Evolutionary conservation across 371 early-diverging fungal genomes (phyloP), one percentile per base, ranked within the genome.

Genomic region (Haplosporangium sp.): DNA sequence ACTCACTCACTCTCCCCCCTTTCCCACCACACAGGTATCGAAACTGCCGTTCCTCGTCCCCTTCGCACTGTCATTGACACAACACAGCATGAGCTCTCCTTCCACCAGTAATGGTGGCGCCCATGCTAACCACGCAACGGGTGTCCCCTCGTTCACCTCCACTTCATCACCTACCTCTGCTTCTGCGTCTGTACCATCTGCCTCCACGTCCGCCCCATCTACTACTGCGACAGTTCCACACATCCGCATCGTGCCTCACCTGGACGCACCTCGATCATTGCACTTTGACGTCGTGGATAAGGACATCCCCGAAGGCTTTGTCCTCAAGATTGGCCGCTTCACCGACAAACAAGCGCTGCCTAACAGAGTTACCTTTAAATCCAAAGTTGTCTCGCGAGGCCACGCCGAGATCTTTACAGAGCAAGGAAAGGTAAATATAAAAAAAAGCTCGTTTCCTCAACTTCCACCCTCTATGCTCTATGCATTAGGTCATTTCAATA

Each of bases 321-420:
- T 89, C 6, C 84, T 95, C 58, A 93, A 94, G 64, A 89, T 95
- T 47, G 95, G 95, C 0, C 84, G 95, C 52, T 94, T 92, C 62
- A 93, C 95, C 0, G 95, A 95, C 62, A 89, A 89, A 62, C 86
- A 88, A 56, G 80, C 80, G 57, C 82, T 86, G 59, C 83, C 87
- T 46, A 91, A 90, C 74, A 86, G 92, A 47, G 89, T 95, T 50
- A 90, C 94, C n/a, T 98, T 98, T 85, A 93, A 94, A 77, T 92
- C 92, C 77, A 97, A 98, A 68, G 98, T 98, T 20, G 97, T 98
- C 29, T 91, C 92, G 46, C 86, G 98, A 61, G 89, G 91, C 36
- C 98, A 98, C 74, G 96, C 96, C 38, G 98, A 98, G 82, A 86
- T 98, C 21, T 97, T 95, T 94, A 83, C 92, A 21, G 91, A 91